A percentile compares a stretch with the other conserved stretches of the same genome.
These are phyloP conservation scores for Heterobasidion irregulare DNA, from an alignment of 1,284 basidiomycete genomes.

Conservation along the genomic window DNA sequence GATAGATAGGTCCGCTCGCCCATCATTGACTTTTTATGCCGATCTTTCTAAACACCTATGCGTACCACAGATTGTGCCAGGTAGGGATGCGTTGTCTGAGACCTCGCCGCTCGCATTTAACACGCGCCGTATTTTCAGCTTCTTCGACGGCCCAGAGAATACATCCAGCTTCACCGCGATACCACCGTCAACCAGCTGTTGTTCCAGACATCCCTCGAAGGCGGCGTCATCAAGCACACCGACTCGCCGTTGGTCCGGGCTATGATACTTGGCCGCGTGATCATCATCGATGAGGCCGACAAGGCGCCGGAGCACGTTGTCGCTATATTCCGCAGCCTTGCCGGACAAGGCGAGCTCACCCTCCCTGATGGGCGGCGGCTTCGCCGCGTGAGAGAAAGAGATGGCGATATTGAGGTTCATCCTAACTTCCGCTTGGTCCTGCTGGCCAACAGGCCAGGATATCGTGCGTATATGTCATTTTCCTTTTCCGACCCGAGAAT, in stretches of 20 bases:
- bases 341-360: conserved; percentile 52
- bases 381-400: conserved; percentile 32
- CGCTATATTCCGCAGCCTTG: conserved; percentile 58
- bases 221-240: conserved; percentile 46
- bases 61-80: conserved; percentile 39
- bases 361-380: conserved; percentile 55
- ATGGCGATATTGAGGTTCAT: conserved; percentile 50
- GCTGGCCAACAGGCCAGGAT: conserved; percentile 64
- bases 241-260: conserved; percentile 60
- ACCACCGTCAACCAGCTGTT: conserved; percentile 63
- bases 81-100: conserved; percentile 19
- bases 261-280: conserved; percentile 47
- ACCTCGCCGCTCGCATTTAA: background rate
- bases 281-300: conserved; percentile 63
- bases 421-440: conserved; percentile 54
- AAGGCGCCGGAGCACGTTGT: conserved; percentile 67
- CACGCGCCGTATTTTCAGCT: conserved; percentile 26
- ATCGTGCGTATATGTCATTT: conserved; percentile 41
- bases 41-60: background rate
- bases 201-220: conserved; percentile 53
- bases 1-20: conserved; percentile 41
- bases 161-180: conserved; percentile 60
- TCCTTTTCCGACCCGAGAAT: background rate
- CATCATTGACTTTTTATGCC: background rate
- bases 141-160: conserved; percentile 53